These are phyloP conservation scores for Laguncularia racemosa DNA, from an alignment of 345 rosid genomes.

Conservation along the genomic window DNA sequence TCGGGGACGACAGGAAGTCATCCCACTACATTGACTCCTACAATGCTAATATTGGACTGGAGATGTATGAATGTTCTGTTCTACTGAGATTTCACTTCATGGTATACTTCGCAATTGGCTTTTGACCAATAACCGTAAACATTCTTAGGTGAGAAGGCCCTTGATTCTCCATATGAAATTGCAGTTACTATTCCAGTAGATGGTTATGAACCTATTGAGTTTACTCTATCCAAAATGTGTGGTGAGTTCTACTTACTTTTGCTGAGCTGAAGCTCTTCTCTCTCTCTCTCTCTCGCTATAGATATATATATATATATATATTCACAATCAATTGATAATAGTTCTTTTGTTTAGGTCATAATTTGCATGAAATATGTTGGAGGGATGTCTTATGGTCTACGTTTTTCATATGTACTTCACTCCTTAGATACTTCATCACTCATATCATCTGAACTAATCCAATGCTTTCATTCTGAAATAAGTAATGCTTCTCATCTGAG, in stretches of 20 bases:
- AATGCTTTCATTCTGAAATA: too few species aligned
- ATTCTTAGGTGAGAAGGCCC: slow-evolving; percentile 55
- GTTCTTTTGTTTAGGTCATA: too few species aligned
- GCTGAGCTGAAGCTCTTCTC: neutral
- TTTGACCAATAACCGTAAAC: slow-evolving; percentile 12
- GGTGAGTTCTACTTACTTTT: slow-evolving; percentile 40
- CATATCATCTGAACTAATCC: too few species aligned
- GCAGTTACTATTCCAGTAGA: slow-evolving; percentile 66
- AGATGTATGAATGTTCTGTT: slow-evolving; percentile 43
- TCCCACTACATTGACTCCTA: slow-evolving; percentile 86
- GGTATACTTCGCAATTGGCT: slow-evolving; percentile 3
- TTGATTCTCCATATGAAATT: slow-evolving; percentile 58
- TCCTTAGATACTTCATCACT: too few species aligned
- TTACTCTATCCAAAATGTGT: slow-evolving; percentile 76
- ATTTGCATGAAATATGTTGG: too few species aligned
- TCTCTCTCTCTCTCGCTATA: slow-evolving; percentile 5
- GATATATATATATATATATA: too few species aligned
- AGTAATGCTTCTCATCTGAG: neutral
- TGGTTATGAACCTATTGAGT: slow-evolving; percentile 75
- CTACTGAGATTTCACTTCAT: slow-evolving; percentile 1
- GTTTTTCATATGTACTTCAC: too few species aligned
- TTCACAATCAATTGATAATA: neutral
- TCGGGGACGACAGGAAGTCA: slow-evolving; percentile 53
- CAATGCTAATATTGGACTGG: slow-evolving; percentile 72
- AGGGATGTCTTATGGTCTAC: too few species aligned